A percentile compares a stretch with the other conserved stretches of the same genome.
These are phyloP conservation scores for Aspergillus ibericus DNA, from an alignment of 2,329 filamentous ascomycete genomes.

Conservation along the genomic window DNA sequence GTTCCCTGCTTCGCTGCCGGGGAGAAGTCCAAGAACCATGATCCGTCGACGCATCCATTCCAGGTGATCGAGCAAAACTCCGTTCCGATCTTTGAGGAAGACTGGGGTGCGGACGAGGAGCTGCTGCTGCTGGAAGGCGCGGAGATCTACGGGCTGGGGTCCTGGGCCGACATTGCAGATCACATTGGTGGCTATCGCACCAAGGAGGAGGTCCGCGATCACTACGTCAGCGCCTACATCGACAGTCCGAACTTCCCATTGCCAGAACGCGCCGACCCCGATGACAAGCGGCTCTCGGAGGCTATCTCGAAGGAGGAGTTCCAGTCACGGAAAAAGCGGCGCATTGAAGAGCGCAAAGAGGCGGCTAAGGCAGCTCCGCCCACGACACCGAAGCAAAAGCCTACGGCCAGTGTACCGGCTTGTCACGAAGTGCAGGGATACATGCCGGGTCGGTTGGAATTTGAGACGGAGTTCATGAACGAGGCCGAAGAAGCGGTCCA, in stretches of 20 bases:
- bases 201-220: slow-evolving; percentile 93
- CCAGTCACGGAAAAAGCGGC: slow-evolving; percentile 84
- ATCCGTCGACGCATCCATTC: slow-evolving; percentile 81
- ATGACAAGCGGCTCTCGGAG: slow-evolving; percentile 75
- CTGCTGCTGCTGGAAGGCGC: slow-evolving; percentile 89
- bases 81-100: slow-evolving; percentile 89
- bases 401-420: slow-evolving; percentile 88
- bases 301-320: slow-evolving; percentile 88
- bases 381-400: slow-evolving; percentile 88
- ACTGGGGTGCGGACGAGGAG: slow-evolving; percentile 98
- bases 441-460: slow-evolving; percentile 96
- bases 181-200: slow-evolving; percentile 94
- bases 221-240: slow-evolving; percentile 87
- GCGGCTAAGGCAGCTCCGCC: slow-evolving; percentile 80
- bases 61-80: slow-evolving; percentile 98
- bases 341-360: slow-evolving; percentile 90
- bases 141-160: slow-evolving; percentile 93
- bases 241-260: slow-evolving; percentile 81
- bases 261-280: slow-evolving; percentile 79
- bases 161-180: slow-evolving; percentile 96
- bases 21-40: slow-evolving; percentile 76
- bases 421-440: slow-evolving; percentile 98
- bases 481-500: slow-evolving; percentile 98
- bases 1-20: slow-evolving; percentile 91
- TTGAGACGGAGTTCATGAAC: slow-evolving; percentile 96